phyloP scores from a whole-genome alignment of 2,329 filamentous ascomycete genomes.

The Beauveria sp. region DNA sequence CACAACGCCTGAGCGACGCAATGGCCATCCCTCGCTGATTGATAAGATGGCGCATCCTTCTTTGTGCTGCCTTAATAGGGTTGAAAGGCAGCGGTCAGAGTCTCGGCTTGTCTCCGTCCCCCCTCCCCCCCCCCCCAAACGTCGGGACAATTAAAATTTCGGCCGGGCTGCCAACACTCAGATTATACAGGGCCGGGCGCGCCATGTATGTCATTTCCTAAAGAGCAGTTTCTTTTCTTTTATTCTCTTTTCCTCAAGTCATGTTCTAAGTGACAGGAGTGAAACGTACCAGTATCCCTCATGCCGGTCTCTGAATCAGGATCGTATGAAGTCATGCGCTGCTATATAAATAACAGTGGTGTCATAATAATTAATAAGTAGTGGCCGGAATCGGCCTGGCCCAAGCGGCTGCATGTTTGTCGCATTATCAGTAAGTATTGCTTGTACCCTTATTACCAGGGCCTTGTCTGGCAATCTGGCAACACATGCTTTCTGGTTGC shows the following conservation, averaged over 20 bases:
- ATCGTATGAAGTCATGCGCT: too few species aligned
- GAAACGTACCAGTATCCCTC: not conserved
- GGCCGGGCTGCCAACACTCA: not conserved
- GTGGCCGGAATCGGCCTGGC: not conserved
- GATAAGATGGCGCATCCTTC: conserved; percentile 6
- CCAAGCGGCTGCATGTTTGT: not conserved
- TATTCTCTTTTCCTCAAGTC: not conserved
- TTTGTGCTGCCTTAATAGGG: not conserved
- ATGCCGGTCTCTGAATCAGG: too few species aligned
- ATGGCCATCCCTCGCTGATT: not conserved
- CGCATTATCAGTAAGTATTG: not conserved
- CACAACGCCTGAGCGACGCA: not conserved
- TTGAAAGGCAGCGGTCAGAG: not conserved
- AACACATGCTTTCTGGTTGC: not conserved
- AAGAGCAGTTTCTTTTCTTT: not conserved
- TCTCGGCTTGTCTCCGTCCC: not conserved
- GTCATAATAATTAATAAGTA: not conserved
- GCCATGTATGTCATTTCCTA: not conserved
- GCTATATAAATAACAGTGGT: too few species aligned
- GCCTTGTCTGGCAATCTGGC: too few species aligned
- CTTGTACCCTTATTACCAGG: not conserved
- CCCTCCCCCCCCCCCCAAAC: too few species aligned
- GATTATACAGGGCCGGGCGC: too few species aligned
- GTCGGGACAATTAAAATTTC: not conserved
- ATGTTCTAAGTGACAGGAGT: not conserved